Evolutionary conservation across 2,329 filamentous ascomycete genomes (phyloP), one percentile per base, ranked within the genome.

Genomic region (Anthostomella pinea): DNA sequence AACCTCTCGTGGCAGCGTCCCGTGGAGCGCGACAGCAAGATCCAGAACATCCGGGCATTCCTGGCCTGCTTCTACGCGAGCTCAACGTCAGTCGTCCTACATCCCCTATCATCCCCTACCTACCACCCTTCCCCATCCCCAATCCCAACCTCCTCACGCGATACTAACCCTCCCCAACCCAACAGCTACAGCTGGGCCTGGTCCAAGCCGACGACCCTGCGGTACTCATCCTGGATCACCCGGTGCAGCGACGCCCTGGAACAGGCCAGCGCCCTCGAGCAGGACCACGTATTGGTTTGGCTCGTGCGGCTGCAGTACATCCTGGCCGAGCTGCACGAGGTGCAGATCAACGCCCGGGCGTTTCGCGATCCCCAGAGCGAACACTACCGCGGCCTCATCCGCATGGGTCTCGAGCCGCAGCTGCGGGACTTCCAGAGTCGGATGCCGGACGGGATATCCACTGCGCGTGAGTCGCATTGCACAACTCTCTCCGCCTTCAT

Each of bases 391-490:
- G 55, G 59, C 3, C 59, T 76, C 13, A 59, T 75, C 41, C 50
- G 70, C n/a, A 57, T 65, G 2, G 72, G 73, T 0, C 61, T 76
- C 18, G 69, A 73, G 39, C 52, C 65, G 3, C 70, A 75, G 44
- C 52, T 70, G 7, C 46, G 50, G n/a, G 66, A 73, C 24, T 64
- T 67, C 46, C 60, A 65, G 25, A 43, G 49, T 5, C 42, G 39
- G 3, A 66, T 75, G 33, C 51, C 65, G 0, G 45, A 49, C 1
- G 47, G 58, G 7, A 40, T 70, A 13, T 52, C 58, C 3, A 47
- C 52, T 5, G 48, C 50, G 11, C 39, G 56, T 61, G 47, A 38
- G 57, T 48, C 5, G 4, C 1, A 20, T 16, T 6, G 10, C 6
- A 13, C 16, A 6, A 27, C 24, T 16, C 9, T 10, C n/a, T 28